Percentiles rank a stretch among this genome's conserved stretches.
phyloP scores from a whole-genome alignment of 768 basidiomycete genomes.

The Coprinopsis sp. region DNA sequence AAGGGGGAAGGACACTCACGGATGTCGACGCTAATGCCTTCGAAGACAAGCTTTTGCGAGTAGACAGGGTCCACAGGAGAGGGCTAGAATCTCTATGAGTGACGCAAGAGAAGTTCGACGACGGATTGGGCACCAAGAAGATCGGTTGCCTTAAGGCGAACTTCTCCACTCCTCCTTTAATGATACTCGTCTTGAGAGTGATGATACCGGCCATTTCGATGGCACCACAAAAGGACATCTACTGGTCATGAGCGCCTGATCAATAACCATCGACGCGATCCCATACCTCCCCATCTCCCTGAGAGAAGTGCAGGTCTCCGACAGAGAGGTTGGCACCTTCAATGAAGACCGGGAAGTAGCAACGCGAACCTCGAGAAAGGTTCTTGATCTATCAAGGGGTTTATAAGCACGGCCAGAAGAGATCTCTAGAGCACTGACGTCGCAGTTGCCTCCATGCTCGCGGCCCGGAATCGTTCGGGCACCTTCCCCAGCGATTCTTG shows the following conservation, averaged over 20 bases:
- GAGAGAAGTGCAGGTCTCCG: conserved; percentile 76
- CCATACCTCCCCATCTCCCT: too few relatives aligned
- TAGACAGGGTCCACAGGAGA: conserved; percentile 74
- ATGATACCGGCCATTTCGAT: conserved; percentile 79
- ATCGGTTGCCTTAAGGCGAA: conserved; percentile 72
- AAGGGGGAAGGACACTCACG: conserved; percentile 34
- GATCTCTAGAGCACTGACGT: conserved; percentile 35
- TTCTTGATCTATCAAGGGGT: conserved; percentile 58
- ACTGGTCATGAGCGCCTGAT: background rate
- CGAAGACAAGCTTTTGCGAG: conserved; percentile 71
- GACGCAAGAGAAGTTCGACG: background rate
- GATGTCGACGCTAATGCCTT: conserved; percentile 69
- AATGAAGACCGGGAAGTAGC: conserved; percentile 75
- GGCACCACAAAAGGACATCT: conserved; percentile 73
- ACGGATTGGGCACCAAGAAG: conserved; percentile 47
- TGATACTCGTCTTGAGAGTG: conserved; percentile 66
- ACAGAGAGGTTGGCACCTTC: conserved; percentile 73
- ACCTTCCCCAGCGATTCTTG: conserved; percentile 60
- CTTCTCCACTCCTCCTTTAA: conserved; percentile 71
- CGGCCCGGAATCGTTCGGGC: conserved; percentile 71
- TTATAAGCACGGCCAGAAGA: background rate
- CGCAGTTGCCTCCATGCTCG: conserved; percentile 80
- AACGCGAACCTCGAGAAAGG: conserved; percentile 66
- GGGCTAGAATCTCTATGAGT: conserved; percentile 36
- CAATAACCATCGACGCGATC: conserved; percentile 20